Percentiles rank a stretch among this genome's conserved stretches.
Conservation (phyloP, 805 yeast species). For the Komagataella kurtzmanii region DNA sequence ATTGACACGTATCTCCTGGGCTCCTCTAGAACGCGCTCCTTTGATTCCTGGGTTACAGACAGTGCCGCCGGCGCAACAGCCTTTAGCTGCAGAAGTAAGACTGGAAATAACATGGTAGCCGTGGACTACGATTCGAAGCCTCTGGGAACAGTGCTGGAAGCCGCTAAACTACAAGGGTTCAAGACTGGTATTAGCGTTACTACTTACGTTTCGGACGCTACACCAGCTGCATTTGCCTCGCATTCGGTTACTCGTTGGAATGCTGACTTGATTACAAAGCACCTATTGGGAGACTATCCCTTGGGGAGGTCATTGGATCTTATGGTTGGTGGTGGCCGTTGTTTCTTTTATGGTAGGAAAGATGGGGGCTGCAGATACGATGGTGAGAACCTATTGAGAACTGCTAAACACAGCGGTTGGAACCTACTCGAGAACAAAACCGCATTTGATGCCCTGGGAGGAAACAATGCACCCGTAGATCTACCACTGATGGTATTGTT, state of each 20-base stretch:
- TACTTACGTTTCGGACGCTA: constrained; percentile 86
- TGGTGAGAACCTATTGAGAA: constrained; percentile 49
- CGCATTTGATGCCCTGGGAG: constrained; percentile 38
- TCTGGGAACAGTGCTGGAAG: constrained; percentile 82
- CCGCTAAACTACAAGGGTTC: constrained; percentile 70
- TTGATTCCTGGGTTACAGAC: constrained; percentile 70
- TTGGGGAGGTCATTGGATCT: constrained; percentile 73
- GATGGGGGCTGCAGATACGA: constrained; percentile 63
- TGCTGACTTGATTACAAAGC: constrained; percentile 80
- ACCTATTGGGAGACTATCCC: constrained; percentile 72
- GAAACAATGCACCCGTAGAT: constrained; percentile 45
- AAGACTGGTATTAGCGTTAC: constrained; percentile 86
- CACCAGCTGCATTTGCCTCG: constrained; percentile 82
- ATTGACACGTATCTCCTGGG: constrained; percentile 70
- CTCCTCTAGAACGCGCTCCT: constrained; percentile 72
- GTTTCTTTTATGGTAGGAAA: constrained; percentile 54
- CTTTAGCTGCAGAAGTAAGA: constrained; percentile 70
- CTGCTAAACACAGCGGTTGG: constrained; percentile 53
- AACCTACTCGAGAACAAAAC: constrained; percentile 43
- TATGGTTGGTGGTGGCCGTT: constrained; percentile 85
- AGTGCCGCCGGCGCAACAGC: constrained; percentile 98
- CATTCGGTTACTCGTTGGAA: constrained; percentile 67
- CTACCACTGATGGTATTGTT: constrained; percentile 70
- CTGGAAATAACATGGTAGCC: constrained; percentile 89
- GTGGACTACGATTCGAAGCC: constrained; percentile 58